Evolutionary conservation across 1,284 basidiomycete genomes (phyloP).

Genomic region (Peniophora sp.): DNA sequence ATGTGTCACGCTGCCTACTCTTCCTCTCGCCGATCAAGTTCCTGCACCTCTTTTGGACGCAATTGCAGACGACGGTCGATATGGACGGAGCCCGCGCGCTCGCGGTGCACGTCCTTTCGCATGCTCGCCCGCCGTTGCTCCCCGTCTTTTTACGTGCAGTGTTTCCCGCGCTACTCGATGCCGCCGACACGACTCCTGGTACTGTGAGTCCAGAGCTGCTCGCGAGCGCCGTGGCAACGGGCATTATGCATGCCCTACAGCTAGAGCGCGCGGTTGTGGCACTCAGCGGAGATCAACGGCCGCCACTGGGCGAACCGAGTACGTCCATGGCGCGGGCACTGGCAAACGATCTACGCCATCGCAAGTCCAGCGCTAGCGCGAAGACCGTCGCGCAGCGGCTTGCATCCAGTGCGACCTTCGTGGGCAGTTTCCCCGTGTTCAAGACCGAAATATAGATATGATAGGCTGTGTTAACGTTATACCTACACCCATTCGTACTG

Average conservation of each 20-base stretch:
- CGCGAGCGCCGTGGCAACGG: conserved; percentile 51
- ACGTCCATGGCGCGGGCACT: conserved; percentile 55
- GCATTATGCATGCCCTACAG: conserved; percentile 56
- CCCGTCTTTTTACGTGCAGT: conserved; percentile 64
- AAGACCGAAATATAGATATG: conserved; percentile 30
- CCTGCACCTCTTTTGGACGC: conserved; percentile 52
- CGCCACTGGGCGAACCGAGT: conserved; percentile 52
- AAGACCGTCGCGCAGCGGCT: conserved; percentile 48
- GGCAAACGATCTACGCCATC: conserved; percentile 45
- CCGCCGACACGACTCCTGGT: conserved; percentile 42
- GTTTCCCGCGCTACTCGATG: conserved; percentile 48
- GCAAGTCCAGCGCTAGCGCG: conserved; percentile 44
- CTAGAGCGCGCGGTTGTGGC: conserved; percentile 58
- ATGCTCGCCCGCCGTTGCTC: conserved; percentile 56
- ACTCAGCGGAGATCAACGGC: conserved; percentile 37
- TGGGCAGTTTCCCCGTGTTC: conserved; percentile 67
- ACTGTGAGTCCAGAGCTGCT: conserved; percentile 52
- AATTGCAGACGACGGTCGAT: conserved; percentile 39
- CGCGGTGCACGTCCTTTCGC: conserved; percentile 55
- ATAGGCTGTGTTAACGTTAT: not conserved
- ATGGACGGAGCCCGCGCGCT: conserved; percentile 53
- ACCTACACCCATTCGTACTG: not conserved
- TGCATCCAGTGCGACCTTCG: conserved; percentile 53
- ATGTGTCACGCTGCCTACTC: conserved; percentile 55
- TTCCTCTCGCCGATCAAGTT: conserved; percentile 50